phyloP scores from a whole-genome alignment of 2,329 filamentous ascomycete genomes.

The Fragosphaeria purpurea region DNA sequence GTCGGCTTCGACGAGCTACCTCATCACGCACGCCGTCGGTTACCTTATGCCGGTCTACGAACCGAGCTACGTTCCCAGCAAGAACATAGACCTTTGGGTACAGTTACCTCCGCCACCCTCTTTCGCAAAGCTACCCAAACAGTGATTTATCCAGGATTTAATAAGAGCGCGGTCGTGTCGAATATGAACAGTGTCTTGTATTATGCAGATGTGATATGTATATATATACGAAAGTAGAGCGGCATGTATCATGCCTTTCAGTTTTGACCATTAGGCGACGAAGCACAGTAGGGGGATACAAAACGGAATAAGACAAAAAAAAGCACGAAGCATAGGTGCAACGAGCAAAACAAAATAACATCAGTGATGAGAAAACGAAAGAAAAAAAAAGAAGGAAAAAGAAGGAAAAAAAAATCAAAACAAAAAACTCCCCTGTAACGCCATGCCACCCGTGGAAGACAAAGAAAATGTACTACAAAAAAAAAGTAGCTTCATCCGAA shows the following conservation, averaged over 20 bases:
- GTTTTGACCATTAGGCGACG: too few relatives aligned
- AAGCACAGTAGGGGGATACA: background rate
- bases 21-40: conserved; percentile 14
- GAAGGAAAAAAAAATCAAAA: background rate
- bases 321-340: background rate
- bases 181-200: too few relatives aligned
- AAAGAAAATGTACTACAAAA: background rate
- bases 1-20: conserved; percentile 19
- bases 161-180: too few relatives aligned
- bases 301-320: background rate
- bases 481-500: background rate
- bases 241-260: too few relatives aligned
- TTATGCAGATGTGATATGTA: background rate
- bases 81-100: too few relatives aligned
- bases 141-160: too few relatives aligned
- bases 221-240: conserved; percentile 4
- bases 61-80: too few relatives aligned
- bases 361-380: background rate
- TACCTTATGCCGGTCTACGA: conserved; percentile 16
- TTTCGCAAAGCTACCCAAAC: too few relatives aligned
- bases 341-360: too few relatives aligned
- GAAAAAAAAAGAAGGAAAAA: background rate
- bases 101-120: too few relatives aligned
- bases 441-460: background rate
- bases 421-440: background rate